A percentile compares a stretch with the other conserved stretches of the same genome.
Conservation (phyloP, 2,329 filamentous ascomycete genomes). For the Cladosporium sp. region DNA sequence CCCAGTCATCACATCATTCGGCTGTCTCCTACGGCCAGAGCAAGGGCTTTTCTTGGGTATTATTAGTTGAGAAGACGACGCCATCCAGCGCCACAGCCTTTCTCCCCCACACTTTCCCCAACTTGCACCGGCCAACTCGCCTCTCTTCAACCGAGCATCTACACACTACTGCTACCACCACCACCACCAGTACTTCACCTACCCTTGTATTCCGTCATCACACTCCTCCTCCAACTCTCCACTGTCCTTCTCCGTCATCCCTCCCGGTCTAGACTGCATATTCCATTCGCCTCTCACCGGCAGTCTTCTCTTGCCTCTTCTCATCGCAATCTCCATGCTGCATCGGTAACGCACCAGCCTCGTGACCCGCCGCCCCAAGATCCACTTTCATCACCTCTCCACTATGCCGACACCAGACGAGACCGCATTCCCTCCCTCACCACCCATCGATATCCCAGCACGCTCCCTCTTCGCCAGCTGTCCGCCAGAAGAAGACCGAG, state of each 20-base stretch:
- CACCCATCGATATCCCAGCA: constrained; percentile 18
- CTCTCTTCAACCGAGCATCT: constrained; percentile 10
- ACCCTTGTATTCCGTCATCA: constrained; percentile 10
- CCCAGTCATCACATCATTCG: too few relatives aligned
- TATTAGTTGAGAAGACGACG: too few relatives aligned
- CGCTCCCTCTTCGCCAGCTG: constrained; percentile 35
- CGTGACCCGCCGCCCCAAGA: constrained; percentile 10
- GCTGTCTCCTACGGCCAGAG: too few relatives aligned
- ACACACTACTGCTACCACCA: too few relatives aligned
- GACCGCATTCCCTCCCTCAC: constrained; percentile 13
- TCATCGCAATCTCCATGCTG: neutral
- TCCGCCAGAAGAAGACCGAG: constrained; percentile 38
- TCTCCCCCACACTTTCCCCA: constrained; percentile 7
- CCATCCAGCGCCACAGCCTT: too few relatives aligned
- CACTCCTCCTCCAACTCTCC: neutral
- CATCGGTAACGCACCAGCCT: constrained; percentile 1
- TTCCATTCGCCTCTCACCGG: neutral
- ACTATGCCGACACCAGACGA: constrained; percentile 22
- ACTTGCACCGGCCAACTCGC: constrained; percentile 4
- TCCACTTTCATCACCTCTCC: constrained; percentile 7
- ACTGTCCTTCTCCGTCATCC: neutral
- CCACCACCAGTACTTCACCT: neutral
- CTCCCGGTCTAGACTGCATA: neutral
- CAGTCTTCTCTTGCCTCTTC: neutral
- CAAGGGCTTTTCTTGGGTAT: too few relatives aligned